Conservation (phyloP, 225 moss, liverwort and hornwort genomes). For the Marchantia paleacea region DNA sequence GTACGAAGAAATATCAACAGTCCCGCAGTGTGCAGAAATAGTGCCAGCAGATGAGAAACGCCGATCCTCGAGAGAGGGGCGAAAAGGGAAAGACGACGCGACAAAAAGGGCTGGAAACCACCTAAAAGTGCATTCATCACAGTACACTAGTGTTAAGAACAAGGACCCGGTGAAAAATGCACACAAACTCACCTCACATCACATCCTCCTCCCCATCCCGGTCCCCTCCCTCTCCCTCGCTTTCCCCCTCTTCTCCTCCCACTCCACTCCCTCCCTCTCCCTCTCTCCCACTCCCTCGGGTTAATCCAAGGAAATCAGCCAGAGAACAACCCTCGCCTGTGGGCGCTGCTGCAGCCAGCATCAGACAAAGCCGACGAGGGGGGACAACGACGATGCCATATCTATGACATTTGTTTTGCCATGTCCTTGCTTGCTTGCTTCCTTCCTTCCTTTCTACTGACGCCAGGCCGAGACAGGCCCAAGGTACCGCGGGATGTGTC, state of each 20-base stretch:
- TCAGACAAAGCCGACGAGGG: background rate
- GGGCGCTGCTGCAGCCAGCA: background rate
- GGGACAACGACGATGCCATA: background rate
- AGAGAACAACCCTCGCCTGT: background rate
- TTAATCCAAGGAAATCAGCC: background rate
- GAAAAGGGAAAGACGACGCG: background rate
- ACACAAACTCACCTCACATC: background rate
- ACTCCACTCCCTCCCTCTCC: background rate
- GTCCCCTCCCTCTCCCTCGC: background rate
- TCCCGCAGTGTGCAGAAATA: slow-evolving; percentile 7
- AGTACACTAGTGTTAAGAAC: background rate
- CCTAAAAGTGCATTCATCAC: background rate
- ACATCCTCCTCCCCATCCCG: too few species aligned
- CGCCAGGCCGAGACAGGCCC: background rate
- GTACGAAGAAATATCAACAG: background rate
- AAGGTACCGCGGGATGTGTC: background rate
- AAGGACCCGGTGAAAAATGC: background rate
- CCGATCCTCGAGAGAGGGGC: background rate
- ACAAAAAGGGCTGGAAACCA: slow-evolving; percentile 2
- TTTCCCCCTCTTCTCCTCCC: background rate
- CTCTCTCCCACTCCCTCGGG: background rate
- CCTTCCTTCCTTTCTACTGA: too few species aligned
- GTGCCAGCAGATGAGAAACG: slow-evolving; percentile 8
- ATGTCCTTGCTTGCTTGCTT: slow-evolving; percentile 6
- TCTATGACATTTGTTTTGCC: background rate